phyloP scores from a whole-genome alignment of 1,139 yeast genomes.

The Pichia sp. region DNA sequence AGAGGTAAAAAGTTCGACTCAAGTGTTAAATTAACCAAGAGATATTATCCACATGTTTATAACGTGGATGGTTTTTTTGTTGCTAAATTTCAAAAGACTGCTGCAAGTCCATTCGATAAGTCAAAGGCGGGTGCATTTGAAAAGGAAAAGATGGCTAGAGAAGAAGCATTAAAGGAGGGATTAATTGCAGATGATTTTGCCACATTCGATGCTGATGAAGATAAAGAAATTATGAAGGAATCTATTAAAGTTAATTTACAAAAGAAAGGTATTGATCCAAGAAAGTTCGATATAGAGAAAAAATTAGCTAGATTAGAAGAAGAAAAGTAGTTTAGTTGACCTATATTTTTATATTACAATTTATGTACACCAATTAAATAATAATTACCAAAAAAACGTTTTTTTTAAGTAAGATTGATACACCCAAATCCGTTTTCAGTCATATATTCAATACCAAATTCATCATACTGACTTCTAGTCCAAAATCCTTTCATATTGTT shows the following conservation, averaged over 20 bases:
- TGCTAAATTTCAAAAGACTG: constrained; percentile 90
- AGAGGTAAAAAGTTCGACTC: constrained; percentile 89
- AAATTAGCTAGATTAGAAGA: constrained; percentile 16
- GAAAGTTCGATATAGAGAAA: constrained; percentile 32
- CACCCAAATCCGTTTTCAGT: constrained; percentile 78
- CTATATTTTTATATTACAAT: not conserved
- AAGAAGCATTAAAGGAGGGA: constrained; percentile 75
- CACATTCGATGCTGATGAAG: constrained; percentile 69
- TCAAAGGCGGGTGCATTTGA: constrained; percentile 87
- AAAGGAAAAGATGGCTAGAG: constrained; percentile 73
- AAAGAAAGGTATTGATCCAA: constrained; percentile 79
- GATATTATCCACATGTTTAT: constrained; percentile 97
- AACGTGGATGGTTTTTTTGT: constrained; percentile 98
- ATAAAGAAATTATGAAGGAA: constrained; percentile 66
- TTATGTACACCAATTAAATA: not conserved
- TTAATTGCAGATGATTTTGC: constrained; percentile 84
- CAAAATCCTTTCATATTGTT: constrained; percentile 25
- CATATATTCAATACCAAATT: constrained; percentile 83
- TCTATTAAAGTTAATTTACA: constrained; percentile 66
- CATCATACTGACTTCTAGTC: constrained; percentile 73
- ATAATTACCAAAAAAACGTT: not conserved
- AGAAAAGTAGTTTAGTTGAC: not conserved
- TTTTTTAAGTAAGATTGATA: constrained; percentile 18
- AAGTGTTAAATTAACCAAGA: constrained; percentile 71
- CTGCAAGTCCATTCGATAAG: constrained; percentile 75